phyloP scores from a whole-genome alignment of 1,284 basidiomycete species.

The Rhizoctonia solani region DNA sequence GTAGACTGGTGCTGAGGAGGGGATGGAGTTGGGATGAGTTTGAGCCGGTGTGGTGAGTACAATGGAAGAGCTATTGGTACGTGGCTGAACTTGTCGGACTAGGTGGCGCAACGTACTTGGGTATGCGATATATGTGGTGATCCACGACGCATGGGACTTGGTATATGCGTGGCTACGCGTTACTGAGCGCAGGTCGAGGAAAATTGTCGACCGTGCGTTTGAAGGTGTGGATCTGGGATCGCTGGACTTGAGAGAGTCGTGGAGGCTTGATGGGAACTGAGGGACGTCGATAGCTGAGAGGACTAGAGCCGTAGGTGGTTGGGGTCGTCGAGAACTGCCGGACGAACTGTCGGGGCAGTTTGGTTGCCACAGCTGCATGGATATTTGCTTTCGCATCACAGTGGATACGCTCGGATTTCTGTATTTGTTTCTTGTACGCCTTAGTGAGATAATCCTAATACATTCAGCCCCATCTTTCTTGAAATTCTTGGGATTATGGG shows the following conservation, averaged over 20 bases:
- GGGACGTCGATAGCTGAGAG: not conserved
- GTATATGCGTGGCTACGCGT: constrained; percentile 29
- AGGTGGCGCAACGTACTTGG: constrained; percentile 31
- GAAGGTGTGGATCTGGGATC: constrained; percentile 22
- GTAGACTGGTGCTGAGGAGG: not conserved
- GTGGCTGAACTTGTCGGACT: not conserved
- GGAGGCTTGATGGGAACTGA: not conserved
- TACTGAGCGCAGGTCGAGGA: constrained; percentile 20
- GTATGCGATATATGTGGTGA: constrained; percentile 29
- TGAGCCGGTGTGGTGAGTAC: constrained; percentile 31
- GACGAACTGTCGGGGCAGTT: too few species aligned
- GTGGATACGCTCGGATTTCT: too few species aligned
- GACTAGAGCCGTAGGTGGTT: not conserved
- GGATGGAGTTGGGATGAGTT: constrained; percentile 27
- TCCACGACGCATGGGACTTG: constrained; percentile 31
- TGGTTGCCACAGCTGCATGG: too few species aligned
- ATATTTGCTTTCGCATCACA: too few species aligned
- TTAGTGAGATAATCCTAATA: too few species aligned
- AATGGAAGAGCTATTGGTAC: not conserved
- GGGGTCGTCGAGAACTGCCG: too few species aligned
- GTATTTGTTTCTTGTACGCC: too few species aligned
- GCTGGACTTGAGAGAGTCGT: constrained; percentile 28
- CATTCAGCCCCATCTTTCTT: too few species aligned
- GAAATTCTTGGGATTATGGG: too few species aligned
- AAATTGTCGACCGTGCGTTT: constrained; percentile 28